Base-by-base conservation (phyloP, 176 grass and related monocot genomes). In the Olyra latifolia region DNA sequence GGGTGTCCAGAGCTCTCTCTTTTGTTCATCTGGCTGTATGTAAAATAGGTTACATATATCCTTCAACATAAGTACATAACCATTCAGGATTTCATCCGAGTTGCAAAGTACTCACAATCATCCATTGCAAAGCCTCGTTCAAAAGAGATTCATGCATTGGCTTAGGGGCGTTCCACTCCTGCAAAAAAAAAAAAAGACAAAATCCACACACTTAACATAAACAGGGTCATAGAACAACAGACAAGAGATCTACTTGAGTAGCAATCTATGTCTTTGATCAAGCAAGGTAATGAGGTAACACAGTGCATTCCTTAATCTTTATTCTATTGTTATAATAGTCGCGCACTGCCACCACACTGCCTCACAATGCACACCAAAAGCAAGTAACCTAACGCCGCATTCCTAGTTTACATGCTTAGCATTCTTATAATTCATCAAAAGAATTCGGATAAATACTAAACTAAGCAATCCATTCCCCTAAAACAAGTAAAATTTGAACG, bases 161-260 rank as follows among this genome's bases (percentile, higher is more conserved):
- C 50, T 97, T 91, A 54, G 94, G 94, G 22, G 89, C 82, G 88
- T 94, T 94, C 94, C 94, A 97, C 77, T 97, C 94, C 94, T 94
- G 78, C 69, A 80, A 29, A 80, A 68, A 35, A 35, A 35, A 35
- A 35, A 35, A 71, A 56, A 24, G n/a, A 75, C 0, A 76, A 76
- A 24, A 8, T 32, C 30, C 13, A 40, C 32, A 19, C 3, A n/a
- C 13, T 66, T 65, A 67, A 84, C 16, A 8, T 41, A 49, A 29
- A 73, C 8, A 46, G 71, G 41, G 38, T n/a, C 27, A 48, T 12
- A 53, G 9, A 59, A 45, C 22, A 75, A 17, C 38, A 39, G 25
- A 17, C 11, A 60, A 19, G 15, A 80, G 80, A 30, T 25, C 41
- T 28, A 86, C 8, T 74, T 77, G 7, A 78, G 20, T 43, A 20